Conservation (phyloP, 2,329 filamentous ascomycete species). For the Camillea tinctor region DNA sequence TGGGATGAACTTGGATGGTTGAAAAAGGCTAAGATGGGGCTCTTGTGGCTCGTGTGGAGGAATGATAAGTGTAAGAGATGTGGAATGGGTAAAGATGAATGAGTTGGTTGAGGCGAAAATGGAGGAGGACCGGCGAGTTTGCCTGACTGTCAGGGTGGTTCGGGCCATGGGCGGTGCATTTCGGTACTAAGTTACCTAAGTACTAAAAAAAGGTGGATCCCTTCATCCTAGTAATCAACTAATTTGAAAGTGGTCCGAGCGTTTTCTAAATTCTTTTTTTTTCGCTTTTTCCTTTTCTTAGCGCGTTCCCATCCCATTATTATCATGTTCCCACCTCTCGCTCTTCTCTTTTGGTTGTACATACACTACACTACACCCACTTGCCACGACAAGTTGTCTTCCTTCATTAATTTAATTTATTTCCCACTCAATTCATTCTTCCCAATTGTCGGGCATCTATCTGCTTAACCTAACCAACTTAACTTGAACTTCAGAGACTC, state of each 20-base stretch:
- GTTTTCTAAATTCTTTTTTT: background rate
- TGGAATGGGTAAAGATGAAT: slow-evolving; percentile 2
- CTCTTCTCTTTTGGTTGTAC: no score
- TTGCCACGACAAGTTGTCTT: no score
- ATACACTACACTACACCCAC: no score
- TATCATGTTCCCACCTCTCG: no score
- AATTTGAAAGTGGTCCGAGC: background rate
- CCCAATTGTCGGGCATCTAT: no score
- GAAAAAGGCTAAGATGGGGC: slow-evolving; percentile 19
- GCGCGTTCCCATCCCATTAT: background rate
- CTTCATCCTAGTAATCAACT: background rate
- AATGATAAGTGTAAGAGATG: background rate
- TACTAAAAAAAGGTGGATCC: no score
- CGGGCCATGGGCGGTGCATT: background rate
- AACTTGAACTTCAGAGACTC: no score
- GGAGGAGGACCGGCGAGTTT: background rate
- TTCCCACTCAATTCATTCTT: no score
- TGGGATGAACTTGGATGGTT: slow-evolving; percentile 2
- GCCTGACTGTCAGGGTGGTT: background rate
- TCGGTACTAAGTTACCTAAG: background rate
- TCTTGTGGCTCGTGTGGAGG: slow-evolving; percentile 20
- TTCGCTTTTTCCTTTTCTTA: no score
- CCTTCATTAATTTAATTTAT: no score
- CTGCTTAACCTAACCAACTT: no score
- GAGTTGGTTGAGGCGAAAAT: background rate